These are phyloP conservation scores for Albizia julibrissin DNA, from an alignment of 306 rosid species.

Conservation along the genomic window DNA sequence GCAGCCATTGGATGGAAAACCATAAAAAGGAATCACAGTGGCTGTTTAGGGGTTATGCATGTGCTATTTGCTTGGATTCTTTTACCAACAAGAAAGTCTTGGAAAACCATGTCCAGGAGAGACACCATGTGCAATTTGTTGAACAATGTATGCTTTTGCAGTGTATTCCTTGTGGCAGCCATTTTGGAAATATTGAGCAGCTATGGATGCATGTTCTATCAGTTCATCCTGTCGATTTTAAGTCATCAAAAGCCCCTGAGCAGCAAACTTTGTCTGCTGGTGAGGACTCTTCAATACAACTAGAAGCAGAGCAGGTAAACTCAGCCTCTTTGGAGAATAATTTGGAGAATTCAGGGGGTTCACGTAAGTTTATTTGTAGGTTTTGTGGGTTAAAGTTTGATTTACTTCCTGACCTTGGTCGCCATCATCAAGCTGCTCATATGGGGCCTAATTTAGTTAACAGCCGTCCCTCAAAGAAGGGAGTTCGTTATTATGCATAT, in stretches of 20 bases:
- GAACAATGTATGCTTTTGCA: constrained; percentile 98
- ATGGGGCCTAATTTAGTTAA: constrained; percentile 81
- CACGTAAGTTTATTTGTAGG: constrained; percentile 79
- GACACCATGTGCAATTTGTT: constrained; percentile 90
- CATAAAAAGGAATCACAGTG: constrained; percentile 99
- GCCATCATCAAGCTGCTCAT: constrained; percentile 99
- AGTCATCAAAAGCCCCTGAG: constrained; percentile 57
- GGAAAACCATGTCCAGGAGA: constrained; percentile 97
- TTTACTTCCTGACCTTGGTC: constrained; percentile 96
- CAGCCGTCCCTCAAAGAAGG: constrained; percentile 73
- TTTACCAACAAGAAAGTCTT: constrained; percentile 84
- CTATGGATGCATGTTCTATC: constrained; percentile 90
- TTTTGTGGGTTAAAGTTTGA: constrained; percentile 96
- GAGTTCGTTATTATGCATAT: constrained; percentile 81
- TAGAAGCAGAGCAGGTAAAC: constrained; percentile 53
- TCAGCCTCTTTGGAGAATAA: constrained; percentile 58
- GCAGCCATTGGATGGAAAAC: constrained; percentile 89
- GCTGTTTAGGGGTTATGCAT: constrained; percentile 95
- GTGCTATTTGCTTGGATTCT: constrained; percentile 96
- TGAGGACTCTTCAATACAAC: constrained; percentile 59
- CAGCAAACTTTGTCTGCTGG: constrained; percentile 51
- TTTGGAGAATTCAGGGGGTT: constrained; percentile 55
- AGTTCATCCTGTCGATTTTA: constrained; percentile 69
- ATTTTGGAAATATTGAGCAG: constrained; percentile 82
- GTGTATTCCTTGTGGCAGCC: constrained; percentile 95